Evolutionary conservation across 352 stramenopile genomes (phyloP).

Genomic region (Phytophthora cajani): DNA sequence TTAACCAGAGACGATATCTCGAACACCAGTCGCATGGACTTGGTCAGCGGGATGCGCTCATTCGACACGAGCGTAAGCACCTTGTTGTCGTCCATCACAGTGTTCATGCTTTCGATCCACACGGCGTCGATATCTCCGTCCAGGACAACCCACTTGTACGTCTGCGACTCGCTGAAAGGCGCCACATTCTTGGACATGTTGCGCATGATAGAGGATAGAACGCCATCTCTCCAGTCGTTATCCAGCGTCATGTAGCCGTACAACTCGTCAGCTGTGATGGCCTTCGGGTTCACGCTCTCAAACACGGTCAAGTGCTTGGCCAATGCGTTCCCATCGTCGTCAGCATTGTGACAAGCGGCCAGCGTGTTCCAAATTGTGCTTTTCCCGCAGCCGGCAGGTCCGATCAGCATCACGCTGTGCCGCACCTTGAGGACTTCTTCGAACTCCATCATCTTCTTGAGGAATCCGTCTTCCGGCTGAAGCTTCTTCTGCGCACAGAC

Average conservation of each 20-base stretch:
- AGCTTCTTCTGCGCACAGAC: conserved; percentile 78
- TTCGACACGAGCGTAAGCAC: conserved; percentile 97
- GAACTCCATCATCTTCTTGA: conserved; percentile 96
- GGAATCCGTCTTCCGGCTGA: conserved; percentile 95
- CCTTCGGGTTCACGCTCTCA: conserved; percentile 96
- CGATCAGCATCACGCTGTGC: conserved; percentile 97
- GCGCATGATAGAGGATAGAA: conserved; percentile 96
- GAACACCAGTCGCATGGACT: conserved; percentile 97
- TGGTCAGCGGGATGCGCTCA: conserved; percentile 95
- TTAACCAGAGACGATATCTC: conserved; percentile 97
- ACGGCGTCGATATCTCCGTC: conserved; percentile 96
- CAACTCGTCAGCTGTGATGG: conserved; percentile 92
- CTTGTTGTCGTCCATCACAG: conserved; percentile 94
- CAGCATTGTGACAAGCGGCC: conserved; percentile 74
- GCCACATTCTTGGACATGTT: conserved; percentile 94
- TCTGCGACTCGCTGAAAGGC: conserved; percentile 90
- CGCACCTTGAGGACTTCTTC: conserved; percentile 95
- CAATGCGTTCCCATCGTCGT: conserved; percentile 63
- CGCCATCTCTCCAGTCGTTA: conserved; percentile 98
- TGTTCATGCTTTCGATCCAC: conserved; percentile 96
- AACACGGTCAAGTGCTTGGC: conserved; percentile 92
- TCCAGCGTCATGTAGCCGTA: conserved; percentile 97
- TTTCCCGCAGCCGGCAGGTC: conserved; percentile 94
- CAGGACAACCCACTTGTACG: conserved; percentile 90
- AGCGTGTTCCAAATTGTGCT: conserved; percentile 97